Percentiles rank a stretch among this genome's conserved stretches.
phyloP scores from a whole-genome alignment of 2,329 filamentous ascomycete genomes.

The Helotiales sp. region DNA sequence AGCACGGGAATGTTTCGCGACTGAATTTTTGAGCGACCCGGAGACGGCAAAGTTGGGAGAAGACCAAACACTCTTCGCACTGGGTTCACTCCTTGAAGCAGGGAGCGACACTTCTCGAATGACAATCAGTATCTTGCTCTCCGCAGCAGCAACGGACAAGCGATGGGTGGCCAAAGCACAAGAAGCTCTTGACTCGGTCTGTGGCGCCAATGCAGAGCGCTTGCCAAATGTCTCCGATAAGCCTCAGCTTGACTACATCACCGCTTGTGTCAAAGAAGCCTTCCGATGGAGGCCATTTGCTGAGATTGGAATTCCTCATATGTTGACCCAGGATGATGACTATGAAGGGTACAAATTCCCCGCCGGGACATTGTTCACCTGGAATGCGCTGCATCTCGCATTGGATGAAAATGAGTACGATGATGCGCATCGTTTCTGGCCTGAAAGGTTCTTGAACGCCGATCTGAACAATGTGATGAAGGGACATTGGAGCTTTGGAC shows the following conservation, averaged over 20 bases:
- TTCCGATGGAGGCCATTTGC: slow-evolving; percentile 47
- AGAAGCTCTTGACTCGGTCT: slow-evolving; percentile 45
- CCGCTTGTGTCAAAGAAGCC: slow-evolving; percentile 46
- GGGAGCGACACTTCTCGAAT: slow-evolving; percentile 46
- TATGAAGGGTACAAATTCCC: slow-evolving; percentile 47
- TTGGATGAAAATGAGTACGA: slow-evolving; percentile 47
- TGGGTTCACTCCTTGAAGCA: slow-evolving; percentile 41
- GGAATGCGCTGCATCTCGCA: slow-evolving; percentile 42
- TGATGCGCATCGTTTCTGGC: slow-evolving; percentile 45
- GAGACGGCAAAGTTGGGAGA: slow-evolving; percentile 27
- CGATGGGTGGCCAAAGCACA: slow-evolving; percentile 36
- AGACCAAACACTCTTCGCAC: slow-evolving; percentile 32
- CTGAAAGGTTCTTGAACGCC: slow-evolving; percentile 48
- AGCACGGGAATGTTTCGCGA: slow-evolving; percentile 34
- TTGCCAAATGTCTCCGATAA: slow-evolving; percentile 44
- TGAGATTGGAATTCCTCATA: slow-evolving; percentile 38
- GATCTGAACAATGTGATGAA: slow-evolving; percentile 32
- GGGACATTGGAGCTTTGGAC: slow-evolving; percentile 38
- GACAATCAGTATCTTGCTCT: slow-evolving; percentile 35
- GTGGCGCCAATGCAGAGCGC: slow-evolving; percentile 37
- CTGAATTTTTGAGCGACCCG: slow-evolving; percentile 32
- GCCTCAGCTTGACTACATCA: slow-evolving; percentile 41
- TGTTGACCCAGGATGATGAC: slow-evolving; percentile 43
- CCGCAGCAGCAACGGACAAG: slow-evolving; percentile 30
- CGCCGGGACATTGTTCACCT: slow-evolving; percentile 43